Percentiles rank a stretch among this genome's conserved stretches.
Evolutionary conservation across 805 yeast species (phyloP).

Genomic region (Candida morakotiae): DNA sequence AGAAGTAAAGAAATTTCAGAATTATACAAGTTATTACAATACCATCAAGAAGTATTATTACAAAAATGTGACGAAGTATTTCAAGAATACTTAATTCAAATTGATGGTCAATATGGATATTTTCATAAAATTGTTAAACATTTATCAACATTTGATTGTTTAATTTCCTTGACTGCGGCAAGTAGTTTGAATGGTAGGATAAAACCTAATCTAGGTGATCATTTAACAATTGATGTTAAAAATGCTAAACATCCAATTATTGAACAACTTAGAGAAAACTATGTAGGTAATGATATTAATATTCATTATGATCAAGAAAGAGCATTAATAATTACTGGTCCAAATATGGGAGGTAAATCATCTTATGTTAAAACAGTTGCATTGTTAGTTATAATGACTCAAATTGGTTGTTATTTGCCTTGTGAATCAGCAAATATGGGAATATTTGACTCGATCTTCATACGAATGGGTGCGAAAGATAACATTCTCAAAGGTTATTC

Average conservation of each 20-base stretch:
- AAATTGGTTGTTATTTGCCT: constrained; percentile 74
- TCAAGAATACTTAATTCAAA: constrained; percentile 30
- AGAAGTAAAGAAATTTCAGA: constrained; percentile 56
- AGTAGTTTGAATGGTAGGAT: constrained; percentile 44
- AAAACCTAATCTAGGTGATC: constrained; percentile 45
- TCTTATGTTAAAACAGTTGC: constrained; percentile 75
- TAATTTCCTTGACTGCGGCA: constrained; percentile 61
- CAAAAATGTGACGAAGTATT: constrained; percentile 47
- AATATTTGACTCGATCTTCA: constrained; percentile 69
- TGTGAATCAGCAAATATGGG: constrained; percentile 60
- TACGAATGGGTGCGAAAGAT: constrained; percentile 86
- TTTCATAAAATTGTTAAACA: constrained; percentile 39
- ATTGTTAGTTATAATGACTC: constrained; percentile 65
- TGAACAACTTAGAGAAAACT: constrained; percentile 43
- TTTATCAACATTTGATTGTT: constrained; percentile 60
- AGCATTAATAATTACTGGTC: constrained; percentile 70
- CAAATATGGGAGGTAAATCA: constrained; percentile 87
- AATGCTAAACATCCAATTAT: constrained; percentile 68
- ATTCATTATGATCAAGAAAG: constrained; percentile 47
- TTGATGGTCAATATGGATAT: constrained; percentile 29
- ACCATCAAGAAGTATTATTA: constrained; percentile 53
- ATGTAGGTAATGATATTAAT: constrained; percentile 63
- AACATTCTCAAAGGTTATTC: constrained; percentile 71
- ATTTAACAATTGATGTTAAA: constrained; percentile 41
- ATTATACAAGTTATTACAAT: constrained; percentile 52